phyloP scores from a whole-genome alignment of 352 stramenopile species.

The Globisporangium orthogonon region DNA sequence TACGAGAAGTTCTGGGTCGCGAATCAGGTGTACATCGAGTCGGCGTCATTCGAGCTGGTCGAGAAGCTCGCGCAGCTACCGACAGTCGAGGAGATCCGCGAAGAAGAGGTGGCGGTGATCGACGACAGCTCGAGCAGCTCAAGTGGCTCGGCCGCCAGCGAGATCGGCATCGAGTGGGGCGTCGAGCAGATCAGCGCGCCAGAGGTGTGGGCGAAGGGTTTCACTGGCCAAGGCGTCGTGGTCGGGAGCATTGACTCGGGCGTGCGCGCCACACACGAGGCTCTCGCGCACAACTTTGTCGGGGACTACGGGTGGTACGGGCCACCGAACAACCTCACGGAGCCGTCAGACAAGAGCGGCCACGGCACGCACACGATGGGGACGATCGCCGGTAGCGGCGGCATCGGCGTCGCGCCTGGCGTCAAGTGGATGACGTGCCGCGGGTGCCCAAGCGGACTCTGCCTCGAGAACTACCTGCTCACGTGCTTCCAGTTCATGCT shows the following conservation, averaged over 20 bases:
- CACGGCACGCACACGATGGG: slow-evolving; percentile 16
- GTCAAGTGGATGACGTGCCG: slow-evolving; percentile 12
- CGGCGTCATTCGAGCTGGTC: slow-evolving; percentile 17
- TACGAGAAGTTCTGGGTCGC: slow-evolving; percentile 25
- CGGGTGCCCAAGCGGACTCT: slow-evolving; percentile 8
- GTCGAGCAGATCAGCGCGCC: slow-evolving; percentile 10
- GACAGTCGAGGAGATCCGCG: slow-evolving; percentile 11
- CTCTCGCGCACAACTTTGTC: slow-evolving; percentile 4
- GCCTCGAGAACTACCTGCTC: slow-evolving; percentile 19
- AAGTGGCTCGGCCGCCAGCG: background rate
- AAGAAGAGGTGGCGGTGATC: slow-evolving; percentile 10
- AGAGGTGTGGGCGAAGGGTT: slow-evolving; percentile 7
- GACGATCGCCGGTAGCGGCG: slow-evolving; percentile 9
- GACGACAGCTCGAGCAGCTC: background rate
- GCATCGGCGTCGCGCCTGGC: slow-evolving; percentile 13
- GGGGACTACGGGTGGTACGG: slow-evolving; percentile 16
- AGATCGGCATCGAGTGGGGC: slow-evolving; percentile 7
- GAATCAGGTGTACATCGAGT: slow-evolving; percentile 21
- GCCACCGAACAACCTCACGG: slow-evolving; percentile 6
- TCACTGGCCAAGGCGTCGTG: slow-evolving; percentile 11
- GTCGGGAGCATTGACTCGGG: slow-evolving; percentile 16
- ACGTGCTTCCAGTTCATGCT: slow-evolving; percentile 47
- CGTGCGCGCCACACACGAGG: slow-evolving; percentile 11
- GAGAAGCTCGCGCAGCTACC: slow-evolving; percentile 16
- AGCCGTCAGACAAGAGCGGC: slow-evolving; percentile 8